Evolutionary conservation across 805 yeast species (phyloP).

Genomic region (Cyberlindnera meyerae): DNA sequence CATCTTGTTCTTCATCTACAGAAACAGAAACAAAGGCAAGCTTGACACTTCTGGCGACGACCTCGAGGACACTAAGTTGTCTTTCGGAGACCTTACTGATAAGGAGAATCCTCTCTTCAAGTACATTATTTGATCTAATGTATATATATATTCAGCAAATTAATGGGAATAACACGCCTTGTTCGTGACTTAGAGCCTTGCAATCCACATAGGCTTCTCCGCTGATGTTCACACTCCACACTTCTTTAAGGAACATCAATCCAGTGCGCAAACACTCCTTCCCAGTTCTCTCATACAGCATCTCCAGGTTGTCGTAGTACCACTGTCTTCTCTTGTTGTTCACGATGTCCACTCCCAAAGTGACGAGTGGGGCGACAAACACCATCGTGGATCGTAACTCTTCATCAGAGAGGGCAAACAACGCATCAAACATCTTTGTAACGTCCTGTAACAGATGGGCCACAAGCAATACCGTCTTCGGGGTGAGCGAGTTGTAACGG

Average conservation of each 20-base stretch:
- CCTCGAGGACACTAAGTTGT: slow-evolving; percentile 9
- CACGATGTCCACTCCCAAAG: slow-evolving; percentile 10
- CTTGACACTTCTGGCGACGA: slow-evolving; percentile 1
- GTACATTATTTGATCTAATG: slow-evolving; percentile 20
- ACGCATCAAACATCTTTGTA: slow-evolving; percentile 1
- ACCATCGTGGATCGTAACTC: slow-evolving; percentile 1
- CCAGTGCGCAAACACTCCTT: slow-evolving; percentile 4
- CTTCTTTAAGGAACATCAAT: slow-evolving; percentile 2
- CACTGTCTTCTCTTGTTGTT: slow-evolving; percentile 3
- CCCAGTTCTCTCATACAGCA: slow-evolving; percentile 2
- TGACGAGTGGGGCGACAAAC: slow-evolving; percentile 6
- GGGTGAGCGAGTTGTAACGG: slow-evolving; percentile 12
- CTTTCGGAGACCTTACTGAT: slow-evolving; percentile 43
- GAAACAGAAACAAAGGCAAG: slow-evolving; percentile 5
- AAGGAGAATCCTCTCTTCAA: slow-evolving; percentile 28
- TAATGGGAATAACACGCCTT: background rate
- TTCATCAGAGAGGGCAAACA: background rate
- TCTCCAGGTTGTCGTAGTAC: slow-evolving; percentile 4
- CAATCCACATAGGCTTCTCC: slow-evolving; percentile 7
- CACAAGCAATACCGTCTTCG: slow-evolving; percentile 13
- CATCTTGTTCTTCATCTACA: slow-evolving; percentile 5
- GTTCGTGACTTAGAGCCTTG: slow-evolving; percentile 2
- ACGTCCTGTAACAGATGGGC: slow-evolving; percentile 6
- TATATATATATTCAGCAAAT: no score
- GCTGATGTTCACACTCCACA: slow-evolving; percentile 5